phyloP scores from a whole-genome alignment of 1,284 basidiomycete genomes.

The Microbotryomycetes sp. region DNA sequence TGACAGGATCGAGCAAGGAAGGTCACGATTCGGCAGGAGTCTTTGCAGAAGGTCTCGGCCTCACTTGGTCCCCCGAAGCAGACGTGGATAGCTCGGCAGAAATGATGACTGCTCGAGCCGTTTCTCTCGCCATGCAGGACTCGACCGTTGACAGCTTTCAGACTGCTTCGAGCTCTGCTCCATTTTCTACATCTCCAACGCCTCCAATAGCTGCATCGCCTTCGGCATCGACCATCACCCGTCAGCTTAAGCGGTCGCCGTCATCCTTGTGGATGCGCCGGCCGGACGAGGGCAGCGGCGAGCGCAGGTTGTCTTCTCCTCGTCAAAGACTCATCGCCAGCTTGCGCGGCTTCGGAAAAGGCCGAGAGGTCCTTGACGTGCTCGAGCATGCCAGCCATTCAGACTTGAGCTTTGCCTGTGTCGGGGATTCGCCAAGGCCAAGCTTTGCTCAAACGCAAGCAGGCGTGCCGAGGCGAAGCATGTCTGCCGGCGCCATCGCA shows the following conservation, averaged over 20 bases:
- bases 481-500: neutral
- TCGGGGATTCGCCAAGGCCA: neutral
- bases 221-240: neutral
- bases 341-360: neutral
- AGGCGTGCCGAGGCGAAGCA: neutral
- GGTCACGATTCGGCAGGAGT: neutral
- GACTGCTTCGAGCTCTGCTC: neutral
- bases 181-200: neutral
- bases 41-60: neutral
- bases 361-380: neutral
- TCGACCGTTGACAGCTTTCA: neutral
- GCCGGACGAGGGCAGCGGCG: neutral
- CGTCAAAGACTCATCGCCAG: neutral
- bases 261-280: neutral
- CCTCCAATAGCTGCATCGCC: neutral
- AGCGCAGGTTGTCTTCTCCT: neutral
- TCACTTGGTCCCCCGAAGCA: neutral
- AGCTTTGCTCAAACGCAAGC: neutral
- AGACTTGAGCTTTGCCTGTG: neutral
- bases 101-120: neutral
- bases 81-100: neutral
- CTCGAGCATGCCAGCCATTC: neutral
- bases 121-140: neutral
- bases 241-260: neutral
- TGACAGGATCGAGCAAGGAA: neutral